Percentiles rank a stretch among this genome's conserved stretches.
Evolutionary conservation across 495 filamentous ascomycete genomes (phyloP).

Genomic region (Entonaema liquescens): DNA sequence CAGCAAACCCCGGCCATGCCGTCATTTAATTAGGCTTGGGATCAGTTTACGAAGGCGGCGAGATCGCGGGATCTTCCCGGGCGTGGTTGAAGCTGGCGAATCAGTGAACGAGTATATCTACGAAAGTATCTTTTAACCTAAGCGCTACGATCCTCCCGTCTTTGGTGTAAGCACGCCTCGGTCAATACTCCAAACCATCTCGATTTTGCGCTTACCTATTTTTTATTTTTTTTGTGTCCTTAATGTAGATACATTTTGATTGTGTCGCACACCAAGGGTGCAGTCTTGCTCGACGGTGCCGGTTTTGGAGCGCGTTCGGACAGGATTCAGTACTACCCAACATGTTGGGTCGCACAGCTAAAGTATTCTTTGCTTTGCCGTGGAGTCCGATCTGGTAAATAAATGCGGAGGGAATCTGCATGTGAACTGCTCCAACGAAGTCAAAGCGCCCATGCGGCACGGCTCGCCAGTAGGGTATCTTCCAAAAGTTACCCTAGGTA

Average conservation of each 20-base stretch:
- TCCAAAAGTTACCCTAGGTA: slow-evolving; percentile 11
- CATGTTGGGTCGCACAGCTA: slow-evolving; percentile 18
- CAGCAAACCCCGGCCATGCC: slow-evolving; percentile 31
- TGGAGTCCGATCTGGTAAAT: slow-evolving; percentile 33
- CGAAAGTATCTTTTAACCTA: slow-evolving; percentile 8
- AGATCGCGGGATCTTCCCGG: slow-evolving; percentile 36
- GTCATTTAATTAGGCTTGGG: slow-evolving; percentile 28
- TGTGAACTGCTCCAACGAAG: slow-evolving; percentile 21
- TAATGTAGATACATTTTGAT: slow-evolving; percentile 15
- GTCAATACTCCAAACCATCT: neutral
- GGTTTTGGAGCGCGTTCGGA: slow-evolving; percentile 8
- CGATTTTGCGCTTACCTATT: neutral
- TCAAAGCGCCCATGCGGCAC: slow-evolving; percentile 31
- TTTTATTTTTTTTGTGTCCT: neutral
- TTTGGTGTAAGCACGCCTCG: slow-evolving; percentile 14
- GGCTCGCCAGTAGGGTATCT: slow-evolving; percentile 13
- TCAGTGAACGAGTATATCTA: slow-evolving; percentile 18
- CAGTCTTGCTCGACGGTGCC: slow-evolving; percentile 21
- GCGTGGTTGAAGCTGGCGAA: slow-evolving; percentile 11
- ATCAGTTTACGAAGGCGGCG: slow-evolving; percentile 28
- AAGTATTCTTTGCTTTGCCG: slow-evolving; percentile 31
- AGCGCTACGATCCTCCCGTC: slow-evolving; percentile 32
- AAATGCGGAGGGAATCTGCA: slow-evolving; percentile 40
- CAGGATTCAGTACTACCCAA: slow-evolving; percentile 40
- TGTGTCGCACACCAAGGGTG: slow-evolving; percentile 33